Evolutionary conservation across 805 yeast genomes (phyloP).

Genomic region (Wickerhamomyces queroliae): DNA sequence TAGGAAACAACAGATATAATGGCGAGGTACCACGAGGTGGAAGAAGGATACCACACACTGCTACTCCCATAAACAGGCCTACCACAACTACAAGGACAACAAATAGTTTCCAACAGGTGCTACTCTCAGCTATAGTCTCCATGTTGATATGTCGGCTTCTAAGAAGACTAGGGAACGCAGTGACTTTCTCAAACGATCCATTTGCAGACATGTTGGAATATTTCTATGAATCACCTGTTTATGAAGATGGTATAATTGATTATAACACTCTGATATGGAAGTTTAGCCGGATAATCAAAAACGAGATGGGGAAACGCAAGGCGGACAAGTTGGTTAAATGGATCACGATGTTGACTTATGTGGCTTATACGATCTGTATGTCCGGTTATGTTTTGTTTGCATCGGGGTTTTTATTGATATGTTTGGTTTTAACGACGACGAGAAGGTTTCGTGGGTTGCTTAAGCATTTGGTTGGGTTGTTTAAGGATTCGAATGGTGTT

Average conservation of each 20-base stretch:
- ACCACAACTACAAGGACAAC: too few species aligned
- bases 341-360: not conserved
- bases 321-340: not conserved
- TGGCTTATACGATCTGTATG: not conserved
- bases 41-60: too few species aligned
- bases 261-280: not conserved
- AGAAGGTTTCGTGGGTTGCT: slow-evolving; percentile 2
- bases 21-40: too few species aligned
- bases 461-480: not conserved
- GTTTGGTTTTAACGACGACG: not conserved
- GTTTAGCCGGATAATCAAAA: not conserved
- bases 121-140: too few species aligned
- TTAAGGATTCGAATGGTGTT: not conserved
- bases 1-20: too few species aligned
- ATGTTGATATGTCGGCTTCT: too few species aligned
- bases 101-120: too few species aligned
- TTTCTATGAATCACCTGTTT: not conserved
- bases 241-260: not conserved
- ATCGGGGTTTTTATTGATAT: not conserved
- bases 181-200: too few species aligned
- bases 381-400: slow-evolving; percentile 2
- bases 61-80: too few species aligned
- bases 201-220: too few species aligned
- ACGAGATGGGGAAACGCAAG: not conserved
- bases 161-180: too few species aligned